Conservation (phyloP, 257 asterid species). For the Solanum verrucosum region DNA sequence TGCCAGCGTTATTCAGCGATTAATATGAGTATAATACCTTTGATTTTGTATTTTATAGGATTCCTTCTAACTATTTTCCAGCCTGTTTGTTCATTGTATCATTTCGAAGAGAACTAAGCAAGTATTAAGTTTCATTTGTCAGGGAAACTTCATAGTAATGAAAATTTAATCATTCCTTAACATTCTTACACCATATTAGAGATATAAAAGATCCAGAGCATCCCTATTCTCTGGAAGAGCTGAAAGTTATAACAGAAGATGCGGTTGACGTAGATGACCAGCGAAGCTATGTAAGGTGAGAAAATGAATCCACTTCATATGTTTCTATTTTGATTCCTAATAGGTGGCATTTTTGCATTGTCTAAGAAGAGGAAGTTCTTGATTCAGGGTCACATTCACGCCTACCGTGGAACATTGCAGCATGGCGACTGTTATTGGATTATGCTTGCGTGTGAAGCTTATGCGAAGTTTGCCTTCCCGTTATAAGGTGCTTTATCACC, state of each 20-base stretch:
- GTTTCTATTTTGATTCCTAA: not conserved
- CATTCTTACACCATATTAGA: slow-evolving; percentile 74
- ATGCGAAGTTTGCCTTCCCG: slow-evolving; percentile 82
- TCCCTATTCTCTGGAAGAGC: slow-evolving; percentile 86
- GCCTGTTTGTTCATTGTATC: not conserved
- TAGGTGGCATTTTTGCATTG: not conserved
- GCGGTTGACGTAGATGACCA: slow-evolving; percentile 75
- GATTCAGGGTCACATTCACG: slow-evolving; percentile 76
- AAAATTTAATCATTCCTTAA: slow-evolving; percentile 40
- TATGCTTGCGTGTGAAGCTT: slow-evolving; percentile 92
- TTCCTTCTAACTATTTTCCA: not conserved
- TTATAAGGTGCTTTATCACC: slow-evolving; percentile 42
- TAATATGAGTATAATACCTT: not conserved
- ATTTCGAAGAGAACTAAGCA: not conserved
- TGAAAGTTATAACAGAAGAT: slow-evolving; percentile 87
- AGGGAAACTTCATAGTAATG: not conserved
- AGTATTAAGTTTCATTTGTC: not conserved
- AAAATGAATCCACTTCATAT: not conserved
- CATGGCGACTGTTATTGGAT: slow-evolving; percentile 83
- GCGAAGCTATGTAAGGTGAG: slow-evolving; percentile 62
- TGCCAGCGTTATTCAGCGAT: not conserved
- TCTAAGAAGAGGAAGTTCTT: not conserved
- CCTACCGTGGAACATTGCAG: slow-evolving; percentile 98
- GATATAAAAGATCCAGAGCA: slow-evolving; percentile 98
- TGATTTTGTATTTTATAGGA: not conserved